phyloP scores from a whole-genome alignment of 768 basidiomycete species.

The Mycena crocata region DNA sequence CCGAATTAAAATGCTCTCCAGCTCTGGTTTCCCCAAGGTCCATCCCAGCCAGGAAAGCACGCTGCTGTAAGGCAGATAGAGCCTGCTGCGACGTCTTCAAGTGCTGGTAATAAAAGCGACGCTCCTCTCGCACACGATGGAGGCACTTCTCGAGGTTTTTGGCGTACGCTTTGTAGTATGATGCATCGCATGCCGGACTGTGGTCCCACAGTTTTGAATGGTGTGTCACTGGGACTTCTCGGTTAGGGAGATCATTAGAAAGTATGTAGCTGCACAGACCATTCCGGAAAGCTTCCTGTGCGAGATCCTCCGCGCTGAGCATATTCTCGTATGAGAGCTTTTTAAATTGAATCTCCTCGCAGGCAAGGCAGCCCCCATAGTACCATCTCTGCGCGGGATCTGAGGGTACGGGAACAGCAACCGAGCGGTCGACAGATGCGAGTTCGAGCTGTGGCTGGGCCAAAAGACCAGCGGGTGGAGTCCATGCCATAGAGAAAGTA shows the following conservation, averaged over 20 bases:
- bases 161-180: constrained; percentile 3
- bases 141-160: neutral
- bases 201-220: neutral
- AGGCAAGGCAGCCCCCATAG: neutral
- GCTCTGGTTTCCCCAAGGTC: too few species aligned
- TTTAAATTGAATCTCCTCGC: neutral
- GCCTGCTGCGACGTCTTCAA: neutral
- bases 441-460: neutral
- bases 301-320: neutral
- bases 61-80: neutral
- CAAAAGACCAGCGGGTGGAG: neutral
- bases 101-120: neutral
- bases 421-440: neutral
- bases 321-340: neutral
- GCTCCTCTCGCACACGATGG: neutral
- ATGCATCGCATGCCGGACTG: neutral
- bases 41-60: too few species aligned
- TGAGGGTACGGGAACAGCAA: neutral
- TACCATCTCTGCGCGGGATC: neutral
- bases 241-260: neutral
- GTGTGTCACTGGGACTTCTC: neutral
- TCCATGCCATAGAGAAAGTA: neutral
- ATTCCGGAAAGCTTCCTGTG: neutral
- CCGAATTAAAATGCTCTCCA: too few species aligned
- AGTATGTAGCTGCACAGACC: neutral